Conservation (phyloP, 371 early-diverging fungal species). For the Dinochytrium kinnereticum region DNA sequence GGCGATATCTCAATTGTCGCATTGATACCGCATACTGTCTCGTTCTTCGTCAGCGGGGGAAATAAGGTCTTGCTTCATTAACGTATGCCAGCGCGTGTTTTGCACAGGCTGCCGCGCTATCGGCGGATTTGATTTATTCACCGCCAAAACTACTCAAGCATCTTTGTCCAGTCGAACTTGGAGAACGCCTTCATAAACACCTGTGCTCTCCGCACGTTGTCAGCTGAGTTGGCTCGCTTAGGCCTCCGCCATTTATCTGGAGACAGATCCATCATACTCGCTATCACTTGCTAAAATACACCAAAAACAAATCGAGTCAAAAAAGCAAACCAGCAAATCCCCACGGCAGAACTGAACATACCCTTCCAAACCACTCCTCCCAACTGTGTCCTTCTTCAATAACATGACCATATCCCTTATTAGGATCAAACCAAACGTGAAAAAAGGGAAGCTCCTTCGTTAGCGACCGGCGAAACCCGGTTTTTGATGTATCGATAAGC, state of each 20-base stretch:
- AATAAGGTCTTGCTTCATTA: no score
- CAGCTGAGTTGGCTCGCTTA: slow-evolving; percentile 60
- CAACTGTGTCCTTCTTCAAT: slow-evolving; percentile 85
- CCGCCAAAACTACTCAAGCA: not conserved
- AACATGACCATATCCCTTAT: slow-evolving; percentile 92
- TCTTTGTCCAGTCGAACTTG: slow-evolving; percentile 82
- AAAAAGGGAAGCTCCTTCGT: slow-evolving; percentile 82
- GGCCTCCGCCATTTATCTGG: slow-evolving; percentile 78
- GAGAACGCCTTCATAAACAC: slow-evolving; percentile 76
- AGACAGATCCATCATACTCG: slow-evolving; percentile 78
- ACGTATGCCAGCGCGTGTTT: no score
- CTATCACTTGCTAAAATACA: slow-evolving; percentile 69
- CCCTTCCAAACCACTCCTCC: slow-evolving; percentile 81
- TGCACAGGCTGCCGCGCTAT: no score
- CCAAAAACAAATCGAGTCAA: not conserved
- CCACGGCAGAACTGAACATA: slow-evolving; percentile 15
- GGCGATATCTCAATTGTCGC: no score
- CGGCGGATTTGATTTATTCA: no score
- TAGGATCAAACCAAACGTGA: slow-evolving; percentile 93
- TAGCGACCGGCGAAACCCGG: slow-evolving; percentile 55
- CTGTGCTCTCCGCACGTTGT: slow-evolving; percentile 61
- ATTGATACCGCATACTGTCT: no score
- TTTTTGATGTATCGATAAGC: slow-evolving; percentile 76
- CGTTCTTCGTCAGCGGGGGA: no score
- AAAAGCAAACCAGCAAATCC: slow-evolving; percentile 2